A percentile compares a stretch with the other conserved stretches of the same genome.
Conservation (phyloP, 306 rosid species). For the Trifolium subterraneum region DNA sequence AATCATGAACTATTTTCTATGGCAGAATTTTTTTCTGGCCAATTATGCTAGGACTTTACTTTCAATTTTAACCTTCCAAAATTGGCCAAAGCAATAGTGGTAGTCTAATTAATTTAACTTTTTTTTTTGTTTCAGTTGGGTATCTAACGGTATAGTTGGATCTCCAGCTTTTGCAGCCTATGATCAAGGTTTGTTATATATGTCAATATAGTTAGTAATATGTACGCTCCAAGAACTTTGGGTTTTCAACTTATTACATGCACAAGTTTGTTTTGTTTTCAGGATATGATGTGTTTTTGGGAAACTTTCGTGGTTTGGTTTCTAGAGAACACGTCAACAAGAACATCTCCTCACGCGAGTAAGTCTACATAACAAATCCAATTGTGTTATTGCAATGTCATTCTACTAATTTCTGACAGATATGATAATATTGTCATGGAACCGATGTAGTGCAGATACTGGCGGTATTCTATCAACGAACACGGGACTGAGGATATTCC, state of each 20-base stretch:
- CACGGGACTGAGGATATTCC: slow-evolving; percentile 91
- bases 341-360: slow-evolving; percentile 79
- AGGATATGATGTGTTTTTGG: slow-evolving; percentile 89
- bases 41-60: not conserved
- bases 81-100: slow-evolving; percentile 11
- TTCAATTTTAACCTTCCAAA: not conserved
- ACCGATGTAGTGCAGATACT: slow-evolving; percentile 64
- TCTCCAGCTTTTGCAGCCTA: slow-evolving; percentile 99
- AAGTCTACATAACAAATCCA: slow-evolving; percentile 53
- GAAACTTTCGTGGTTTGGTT: slow-evolving; percentile 83
- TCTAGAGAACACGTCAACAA: slow-evolving; percentile 84
- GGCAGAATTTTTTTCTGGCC: not conserved
- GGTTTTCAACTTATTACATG: slow-evolving; percentile 28
- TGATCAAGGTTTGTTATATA: slow-evolving; percentile 78
- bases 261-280: slow-evolving; percentile 45
- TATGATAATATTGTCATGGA: not conserved
- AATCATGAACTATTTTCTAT: slow-evolving; percentile 5
- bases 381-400: not conserved
- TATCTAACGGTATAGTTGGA: slow-evolving; percentile 95
- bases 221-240: slow-evolving; percentile 9
- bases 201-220: not conserved
- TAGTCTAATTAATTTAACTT: slow-evolving; percentile 19
- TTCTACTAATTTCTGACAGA: not conserved
- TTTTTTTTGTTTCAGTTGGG: slow-evolving; percentile 70
- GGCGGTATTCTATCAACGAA: slow-evolving; percentile 94